These are phyloP conservation scores for Gonapodya prolifera DNA, from an alignment of 192 early-diverging fungal genomes.

Conservation along the genomic window DNA sequence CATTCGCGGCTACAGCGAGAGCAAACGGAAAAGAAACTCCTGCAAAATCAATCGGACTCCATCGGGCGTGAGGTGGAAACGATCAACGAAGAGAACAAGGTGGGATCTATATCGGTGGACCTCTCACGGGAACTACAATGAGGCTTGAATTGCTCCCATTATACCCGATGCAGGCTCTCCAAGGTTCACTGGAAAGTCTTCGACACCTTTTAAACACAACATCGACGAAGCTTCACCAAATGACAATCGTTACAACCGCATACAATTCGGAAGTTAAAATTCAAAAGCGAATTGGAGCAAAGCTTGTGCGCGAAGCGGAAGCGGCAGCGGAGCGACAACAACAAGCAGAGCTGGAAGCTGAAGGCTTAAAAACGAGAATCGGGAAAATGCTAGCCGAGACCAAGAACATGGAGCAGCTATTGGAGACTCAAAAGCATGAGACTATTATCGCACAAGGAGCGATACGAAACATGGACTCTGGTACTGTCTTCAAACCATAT, in stretches of 20 bases:
- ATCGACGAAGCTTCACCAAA: not conserved
- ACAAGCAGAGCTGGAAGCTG: not conserved
- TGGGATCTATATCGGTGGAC: too few relatives aligned
- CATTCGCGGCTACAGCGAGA: not conserved
- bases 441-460: constrained; percentile 7
- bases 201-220: not conserved
- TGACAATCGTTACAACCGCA: not conserved
- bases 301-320: not conserved
- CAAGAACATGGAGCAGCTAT: constrained; percentile 4
- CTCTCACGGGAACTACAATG: too few relatives aligned
- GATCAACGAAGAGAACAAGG: not conserved
- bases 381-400: constrained; percentile 5
- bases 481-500: not conserved
- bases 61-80: not conserved
- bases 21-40: not conserved
- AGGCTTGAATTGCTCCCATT: not conserved
- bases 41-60: not conserved
- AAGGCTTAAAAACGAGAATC: not conserved
- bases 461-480: constrained; percentile 6
- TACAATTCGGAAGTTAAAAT: not conserved
- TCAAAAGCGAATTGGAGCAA: not conserved
- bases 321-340: not conserved
- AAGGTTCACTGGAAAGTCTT: not conserved
- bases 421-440: constrained; percentile 8
- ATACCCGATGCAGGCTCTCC: not conserved